phyloP scores from a whole-genome alignment of 106 monocot species.

The Allium sativum region DNA sequence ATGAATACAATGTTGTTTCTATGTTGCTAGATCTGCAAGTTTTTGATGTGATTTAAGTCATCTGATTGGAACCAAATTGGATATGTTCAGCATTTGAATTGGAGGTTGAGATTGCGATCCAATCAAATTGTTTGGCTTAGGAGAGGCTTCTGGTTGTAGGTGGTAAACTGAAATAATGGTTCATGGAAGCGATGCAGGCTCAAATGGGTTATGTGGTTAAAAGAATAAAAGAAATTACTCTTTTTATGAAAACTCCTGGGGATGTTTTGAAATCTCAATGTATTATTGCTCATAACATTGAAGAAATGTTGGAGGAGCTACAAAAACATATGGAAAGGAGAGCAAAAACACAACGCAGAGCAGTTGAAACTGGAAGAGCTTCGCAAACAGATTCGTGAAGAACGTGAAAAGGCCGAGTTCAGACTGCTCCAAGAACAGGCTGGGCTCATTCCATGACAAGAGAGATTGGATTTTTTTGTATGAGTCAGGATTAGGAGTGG shows the following conservation, averaged over 20 bases:
- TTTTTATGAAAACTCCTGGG: conserved; percentile 71
- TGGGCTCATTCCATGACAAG: conserved; percentile 84
- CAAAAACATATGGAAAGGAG: conserved; percentile 97
- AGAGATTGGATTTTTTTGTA: conserved; percentile 90
- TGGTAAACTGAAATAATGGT: too few species aligned
- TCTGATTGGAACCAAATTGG: too few species aligned
- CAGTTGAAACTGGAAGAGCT: conserved; percentile 86
- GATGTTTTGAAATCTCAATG: conserved; percentile 69
- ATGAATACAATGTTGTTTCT: too few species aligned
- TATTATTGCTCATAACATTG: conserved; percentile 52
- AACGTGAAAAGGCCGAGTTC: conserved; percentile 73
- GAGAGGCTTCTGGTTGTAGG: too few species aligned
- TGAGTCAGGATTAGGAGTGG: conserved; percentile 83
- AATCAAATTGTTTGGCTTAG: too few species aligned
- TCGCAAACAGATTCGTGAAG: conserved; percentile 84
- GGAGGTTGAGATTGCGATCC: too few species aligned
- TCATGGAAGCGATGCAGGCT: conserved; percentile 95
- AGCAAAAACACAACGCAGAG: conserved; percentile 87
- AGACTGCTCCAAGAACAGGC: conserved; percentile 74
- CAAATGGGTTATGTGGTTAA: conserved; percentile 65
- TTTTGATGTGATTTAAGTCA: too few species aligned
- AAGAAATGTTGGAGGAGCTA: too few species aligned
- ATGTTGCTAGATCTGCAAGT: too few species aligned
- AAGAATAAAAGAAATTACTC: conserved; percentile 96
- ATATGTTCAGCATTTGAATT: too few species aligned